A percentile compares a stretch with the other conserved stretches of the same genome.
Conservation (phyloP, 192 early-diverging fungal genomes). For the Gaertneriomyces sp. region DNA sequence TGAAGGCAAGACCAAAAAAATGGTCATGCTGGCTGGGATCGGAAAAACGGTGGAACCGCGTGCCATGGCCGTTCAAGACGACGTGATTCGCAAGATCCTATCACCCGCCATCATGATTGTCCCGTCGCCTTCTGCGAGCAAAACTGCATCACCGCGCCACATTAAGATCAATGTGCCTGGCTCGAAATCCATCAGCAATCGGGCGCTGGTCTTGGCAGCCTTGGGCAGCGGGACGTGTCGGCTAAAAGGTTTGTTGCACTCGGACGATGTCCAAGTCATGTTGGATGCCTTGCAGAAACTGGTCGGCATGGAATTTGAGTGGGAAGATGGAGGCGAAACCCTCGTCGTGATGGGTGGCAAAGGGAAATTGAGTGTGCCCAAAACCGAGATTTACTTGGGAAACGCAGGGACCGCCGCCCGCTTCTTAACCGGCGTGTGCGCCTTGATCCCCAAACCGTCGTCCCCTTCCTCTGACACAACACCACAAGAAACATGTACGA, state of each 20-base stretch:
- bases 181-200: slow-evolving; percentile 97
- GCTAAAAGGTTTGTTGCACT: slow-evolving; percentile 84
- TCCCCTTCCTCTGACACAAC: background rate
- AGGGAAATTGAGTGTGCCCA: slow-evolving; percentile 71
- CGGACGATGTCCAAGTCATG: slow-evolving; percentile 99
- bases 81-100: slow-evolving; percentile 77
- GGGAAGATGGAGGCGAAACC: slow-evolving; percentile 91
- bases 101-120: slow-evolving; percentile 67
- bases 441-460: slow-evolving; percentile 56
- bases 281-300: slow-evolving; percentile 84
- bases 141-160: slow-evolving; percentile 13
- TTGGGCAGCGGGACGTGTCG: slow-evolving; percentile 77
- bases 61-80: slow-evolving; percentile 80
- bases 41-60: slow-evolving; percentile 80
- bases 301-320: slow-evolving; percentile 77
- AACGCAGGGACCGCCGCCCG: slow-evolving; percentile 97
- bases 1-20: slow-evolving; percentile 81
- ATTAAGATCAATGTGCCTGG: slow-evolving; percentile 72
- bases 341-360: slow-evolving; percentile 79
- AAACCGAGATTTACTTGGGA: slow-evolving; percentile 82
- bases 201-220: slow-evolving; percentile 87
- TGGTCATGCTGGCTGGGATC: slow-evolving; percentile 81
- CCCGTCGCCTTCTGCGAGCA: background rate
- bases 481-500: background rate
- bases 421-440: slow-evolving; percentile 85